Conservation (phyloP, 2,329 filamentous ascomycete genomes). For the Saccharata proteae region DNA sequence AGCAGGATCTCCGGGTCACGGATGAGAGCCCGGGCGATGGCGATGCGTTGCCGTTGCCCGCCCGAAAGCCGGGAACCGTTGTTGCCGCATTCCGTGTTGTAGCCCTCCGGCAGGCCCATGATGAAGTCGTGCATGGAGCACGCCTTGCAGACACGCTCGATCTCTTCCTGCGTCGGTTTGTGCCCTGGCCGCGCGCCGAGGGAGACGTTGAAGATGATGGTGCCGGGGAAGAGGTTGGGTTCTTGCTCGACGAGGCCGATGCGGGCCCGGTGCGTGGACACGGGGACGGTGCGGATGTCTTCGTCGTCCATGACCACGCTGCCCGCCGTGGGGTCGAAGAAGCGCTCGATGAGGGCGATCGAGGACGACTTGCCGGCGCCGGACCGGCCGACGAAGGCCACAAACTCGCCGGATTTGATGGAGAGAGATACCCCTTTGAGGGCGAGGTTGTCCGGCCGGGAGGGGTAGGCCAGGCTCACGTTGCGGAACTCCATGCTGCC, state of each 20-base stretch:
- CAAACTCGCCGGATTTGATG: conserved; percentile 24
- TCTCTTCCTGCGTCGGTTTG: conserved; percentile 15
- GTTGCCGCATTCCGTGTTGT: conserved; percentile 32
- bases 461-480: conserved; percentile 22
- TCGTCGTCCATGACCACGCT: conserved; percentile 28
- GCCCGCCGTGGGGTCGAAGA: conserved; percentile 31
- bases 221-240: conserved; percentile 32
- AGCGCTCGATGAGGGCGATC: conserved; percentile 34
- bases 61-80: conserved; percentile 32
- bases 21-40: conserved; percentile 34
- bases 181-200: conserved; percentile 24
- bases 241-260: conserved; percentile 35
- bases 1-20: conserved; percentile 34
- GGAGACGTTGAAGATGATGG: conserved; percentile 31
- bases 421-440: conserved; percentile 28
- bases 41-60: conserved; percentile 34
- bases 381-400: conserved; percentile 32
- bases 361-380: conserved; percentile 36
- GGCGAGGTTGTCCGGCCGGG: conserved; percentile 18
- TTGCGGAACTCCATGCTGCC: conserved; percentile 22
- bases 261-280: conserved; percentile 24
- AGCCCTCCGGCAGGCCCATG: conserved; percentile 33
- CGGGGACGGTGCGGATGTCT: conserved; percentile 27
- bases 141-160: conserved; percentile 25
- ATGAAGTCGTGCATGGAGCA: conserved; percentile 37